Conservation (phyloP, 73 alveolate species). For the Paramecium caudatum region DNA sequence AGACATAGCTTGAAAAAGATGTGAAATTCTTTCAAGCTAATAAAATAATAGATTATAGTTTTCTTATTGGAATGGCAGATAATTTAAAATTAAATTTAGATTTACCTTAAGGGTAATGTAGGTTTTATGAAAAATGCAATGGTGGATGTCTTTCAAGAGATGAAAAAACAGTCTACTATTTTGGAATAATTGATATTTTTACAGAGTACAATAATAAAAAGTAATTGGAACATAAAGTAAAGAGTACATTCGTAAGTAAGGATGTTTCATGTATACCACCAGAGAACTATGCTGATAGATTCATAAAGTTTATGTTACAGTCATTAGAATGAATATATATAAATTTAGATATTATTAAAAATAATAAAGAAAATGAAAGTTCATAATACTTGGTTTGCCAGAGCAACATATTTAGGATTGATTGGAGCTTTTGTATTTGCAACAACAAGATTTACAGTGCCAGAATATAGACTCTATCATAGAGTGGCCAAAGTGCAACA, state of each 20-base stretch:
- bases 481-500: conserved; percentile 45
- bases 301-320: neutral
- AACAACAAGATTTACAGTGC: conserved; percentile 55
- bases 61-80: conserved; percentile 86
- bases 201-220: conserved; percentile 77
- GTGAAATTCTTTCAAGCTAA: conserved; percentile 83
- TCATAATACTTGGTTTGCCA: conserved; percentile 61
- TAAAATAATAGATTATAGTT: conserved; percentile 91
- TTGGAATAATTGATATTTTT: conserved; percentile 96
- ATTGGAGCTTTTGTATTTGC: conserved; percentile 57
- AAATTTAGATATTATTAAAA: conserved; percentile 47
- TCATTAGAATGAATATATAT: neutral
- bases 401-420: neutral
- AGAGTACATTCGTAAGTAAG: conserved; percentile 41
- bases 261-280: conserved; percentile 69
- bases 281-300: neutral
- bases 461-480: conserved; percentile 54
- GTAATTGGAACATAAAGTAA: conserved; percentile 26
- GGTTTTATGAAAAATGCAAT: conserved; percentile 76
- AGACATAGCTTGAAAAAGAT: conserved; percentile 86
- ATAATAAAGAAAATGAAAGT: conserved; percentile 43
- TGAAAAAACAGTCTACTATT: conserved; percentile 81
- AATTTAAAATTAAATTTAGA: neutral
- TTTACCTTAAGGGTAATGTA: neutral
- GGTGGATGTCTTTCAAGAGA: conserved; percentile 89